phyloP scores from a whole-genome alignment of 1,284 basidiomycete species.

The Leccinum pachyderme region DNA sequence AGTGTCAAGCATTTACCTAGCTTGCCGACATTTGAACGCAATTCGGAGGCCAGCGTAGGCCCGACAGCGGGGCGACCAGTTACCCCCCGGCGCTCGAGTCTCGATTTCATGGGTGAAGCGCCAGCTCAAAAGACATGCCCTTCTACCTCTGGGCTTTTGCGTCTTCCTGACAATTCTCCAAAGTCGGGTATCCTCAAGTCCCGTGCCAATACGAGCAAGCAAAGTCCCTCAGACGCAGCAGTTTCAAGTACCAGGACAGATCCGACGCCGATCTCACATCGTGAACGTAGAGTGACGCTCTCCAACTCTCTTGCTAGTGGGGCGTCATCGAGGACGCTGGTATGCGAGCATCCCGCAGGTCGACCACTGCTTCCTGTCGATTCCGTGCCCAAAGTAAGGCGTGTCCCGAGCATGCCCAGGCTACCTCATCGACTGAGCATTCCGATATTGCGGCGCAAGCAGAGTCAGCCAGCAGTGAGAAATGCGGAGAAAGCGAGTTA shows the following conservation, averaged over 20 bases:
- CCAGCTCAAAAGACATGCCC: neutral
- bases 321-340: neutral
- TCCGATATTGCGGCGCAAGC: slow-evolving; percentile 31
- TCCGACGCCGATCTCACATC: neutral
- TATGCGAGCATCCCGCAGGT: neutral
- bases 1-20: slow-evolving; percentile 27
- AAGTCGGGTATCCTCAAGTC: slow-evolving; percentile 21
- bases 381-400: slow-evolving; percentile 10
- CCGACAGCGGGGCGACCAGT: neutral
- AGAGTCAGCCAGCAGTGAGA: slow-evolving; percentile 12
- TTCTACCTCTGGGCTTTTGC: neutral
- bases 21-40: slow-evolving; percentile 13
- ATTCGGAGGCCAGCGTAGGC: neutral
- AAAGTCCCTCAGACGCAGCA: neutral
- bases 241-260: neutral
- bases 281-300: slow-evolving; percentile 25
- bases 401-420: slow-evolving; percentile 24
- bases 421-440: slow-evolving; percentile 31
- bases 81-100: slow-evolving; percentile 20
- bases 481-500: slow-evolving; percentile 3
- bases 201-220: slow-evolving; percentile 6
- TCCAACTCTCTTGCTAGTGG: slow-evolving; percentile 13
- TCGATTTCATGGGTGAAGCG: slow-evolving; percentile 5
- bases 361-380: neutral
- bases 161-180: slow-evolving; percentile 9